Conservation (phyloP, 345 rosid species). For the Eucalyptus cladocalyx region DNA sequence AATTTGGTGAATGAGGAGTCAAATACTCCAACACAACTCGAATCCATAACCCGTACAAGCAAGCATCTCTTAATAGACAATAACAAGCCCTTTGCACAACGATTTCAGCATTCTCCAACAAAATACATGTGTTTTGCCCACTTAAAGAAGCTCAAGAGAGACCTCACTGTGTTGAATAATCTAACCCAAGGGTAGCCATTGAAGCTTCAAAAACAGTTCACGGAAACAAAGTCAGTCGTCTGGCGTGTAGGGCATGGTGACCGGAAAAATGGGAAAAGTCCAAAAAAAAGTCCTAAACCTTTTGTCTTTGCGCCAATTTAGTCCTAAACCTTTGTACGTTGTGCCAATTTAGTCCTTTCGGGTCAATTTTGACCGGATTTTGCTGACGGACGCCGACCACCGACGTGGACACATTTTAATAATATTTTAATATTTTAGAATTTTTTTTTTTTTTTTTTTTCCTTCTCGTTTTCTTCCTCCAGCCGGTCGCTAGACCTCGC, state of each 20-base stretch:
- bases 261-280: background rate
- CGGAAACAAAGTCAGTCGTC: background rate
- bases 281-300: too few relatives aligned
- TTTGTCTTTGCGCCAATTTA: too few relatives aligned
- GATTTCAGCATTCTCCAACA: background rate
- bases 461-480: too few relatives aligned
- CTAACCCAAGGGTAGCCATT: background rate
- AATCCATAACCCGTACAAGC: background rate
- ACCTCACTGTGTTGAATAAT: background rate
- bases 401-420: too few relatives aligned
- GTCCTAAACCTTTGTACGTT: too few relatives aligned
- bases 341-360: too few relatives aligned
- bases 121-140: background rate
- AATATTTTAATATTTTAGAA: too few relatives aligned
- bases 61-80: background rate
- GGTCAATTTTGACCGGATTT: too few relatives aligned
- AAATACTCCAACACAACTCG: background rate
- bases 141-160: background rate
- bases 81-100: background rate
- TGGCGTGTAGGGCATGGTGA: background rate
- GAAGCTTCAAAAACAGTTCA: background rate
- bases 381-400: too few relatives aligned
- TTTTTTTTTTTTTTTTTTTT: too few relatives aligned
- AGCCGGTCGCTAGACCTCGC: too few relatives aligned
- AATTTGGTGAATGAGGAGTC: background rate